phyloP scores from a whole-genome alignment of 148 eudicot genomes.

The Chenopodium formosanum region DNA sequence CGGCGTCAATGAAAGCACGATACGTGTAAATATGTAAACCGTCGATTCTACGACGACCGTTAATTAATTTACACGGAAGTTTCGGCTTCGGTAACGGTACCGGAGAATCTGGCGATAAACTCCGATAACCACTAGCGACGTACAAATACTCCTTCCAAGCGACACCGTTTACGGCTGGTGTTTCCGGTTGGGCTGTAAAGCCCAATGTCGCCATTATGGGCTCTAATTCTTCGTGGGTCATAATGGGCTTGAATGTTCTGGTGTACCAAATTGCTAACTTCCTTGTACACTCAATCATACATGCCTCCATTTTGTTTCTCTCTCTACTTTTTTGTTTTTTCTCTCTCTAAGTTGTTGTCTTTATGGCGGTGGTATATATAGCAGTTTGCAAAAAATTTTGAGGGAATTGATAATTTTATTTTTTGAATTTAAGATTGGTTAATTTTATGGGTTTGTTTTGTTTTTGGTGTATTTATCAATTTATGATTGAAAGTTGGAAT shows the following conservation, averaged over 20 bases:
- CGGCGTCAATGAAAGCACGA: constrained; percentile 51
- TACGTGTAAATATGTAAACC: constrained; percentile 55
- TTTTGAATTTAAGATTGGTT: too few relatives aligned
- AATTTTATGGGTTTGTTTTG: too few relatives aligned
- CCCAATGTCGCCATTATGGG: constrained; percentile 49
- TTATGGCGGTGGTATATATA: too few relatives aligned
- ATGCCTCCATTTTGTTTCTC: constrained; percentile 22
- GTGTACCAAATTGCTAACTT: constrained; percentile 57
- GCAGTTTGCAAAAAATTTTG: too few relatives aligned
- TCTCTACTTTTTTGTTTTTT: background rate
- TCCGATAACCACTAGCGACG: constrained; percentile 7
- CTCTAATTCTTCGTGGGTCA: constrained; percentile 60
- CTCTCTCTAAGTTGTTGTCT: too few relatives aligned
- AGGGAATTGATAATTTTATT: too few relatives aligned
- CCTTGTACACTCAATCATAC: constrained; percentile 30
- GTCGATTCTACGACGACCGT: constrained; percentile 39
- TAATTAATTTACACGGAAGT: constrained; percentile 25
- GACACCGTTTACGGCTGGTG: constrained; percentile 25
- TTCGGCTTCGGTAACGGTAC: constrained; percentile 16
- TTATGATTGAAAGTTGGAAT: too few relatives aligned
- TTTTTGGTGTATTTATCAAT: too few relatives aligned
- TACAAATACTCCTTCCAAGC: constrained; percentile 48
- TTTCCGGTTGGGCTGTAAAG: constrained; percentile 30
- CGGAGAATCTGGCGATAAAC: background rate
- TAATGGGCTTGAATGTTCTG: constrained; percentile 45